Conservation (phyloP, 345 rosid genomes). For the Mallotus nudiflorus region DNA sequence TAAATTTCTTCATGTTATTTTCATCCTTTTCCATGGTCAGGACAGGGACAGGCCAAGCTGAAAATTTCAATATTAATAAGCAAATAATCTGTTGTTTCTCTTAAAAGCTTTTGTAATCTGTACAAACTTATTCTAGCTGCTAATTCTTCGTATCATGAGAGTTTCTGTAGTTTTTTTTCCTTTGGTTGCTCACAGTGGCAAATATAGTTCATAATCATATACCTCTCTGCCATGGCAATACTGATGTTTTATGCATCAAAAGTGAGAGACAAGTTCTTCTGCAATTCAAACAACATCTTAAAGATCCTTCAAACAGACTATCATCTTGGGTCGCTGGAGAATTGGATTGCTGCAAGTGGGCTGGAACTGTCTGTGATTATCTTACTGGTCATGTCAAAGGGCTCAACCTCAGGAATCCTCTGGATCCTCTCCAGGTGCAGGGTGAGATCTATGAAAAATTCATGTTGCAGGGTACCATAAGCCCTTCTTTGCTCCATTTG, state of each 20-base stretch:
- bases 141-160: no score
- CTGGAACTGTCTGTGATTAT: conserved; percentile 27
- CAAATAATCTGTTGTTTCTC: neutral
- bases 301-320: conserved; percentile 23
- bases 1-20: no score
- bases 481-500: conserved; percentile 25
- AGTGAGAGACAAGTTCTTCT: conserved; percentile 14
- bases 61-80: no score
- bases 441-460: neutral
- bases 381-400: conserved; percentile 22
- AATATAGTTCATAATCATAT: neutral
- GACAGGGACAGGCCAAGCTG: no score
- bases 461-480: conserved; percentile 3
- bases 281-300: conserved; percentile 27
- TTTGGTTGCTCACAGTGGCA: neutral
- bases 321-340: conserved; percentile 22
- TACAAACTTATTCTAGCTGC: no score
- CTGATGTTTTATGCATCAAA: neutral
- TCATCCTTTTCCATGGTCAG: no score
- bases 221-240: neutral
- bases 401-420: conserved; percentile 16
- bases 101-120: neutral
- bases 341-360: conserved; percentile 29
- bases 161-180: neutral
- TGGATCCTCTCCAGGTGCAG: neutral